Evolutionary conservation across 78 protist genomes (phyloP).

Genomic region (Dictyostelium capitatum): DNA sequence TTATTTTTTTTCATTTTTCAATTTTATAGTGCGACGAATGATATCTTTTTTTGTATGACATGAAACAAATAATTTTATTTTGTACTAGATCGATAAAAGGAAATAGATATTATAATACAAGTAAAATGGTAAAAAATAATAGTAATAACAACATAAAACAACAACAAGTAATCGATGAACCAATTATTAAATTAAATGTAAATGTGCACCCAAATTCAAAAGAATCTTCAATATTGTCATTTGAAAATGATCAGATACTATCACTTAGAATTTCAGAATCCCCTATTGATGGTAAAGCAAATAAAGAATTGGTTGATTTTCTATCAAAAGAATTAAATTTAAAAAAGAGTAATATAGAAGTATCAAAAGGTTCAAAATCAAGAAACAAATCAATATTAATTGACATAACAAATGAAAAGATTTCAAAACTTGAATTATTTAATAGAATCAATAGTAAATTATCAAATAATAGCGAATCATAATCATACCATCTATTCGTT

Average conservation of each 20-base stretch:
- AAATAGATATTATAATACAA: not conserved
- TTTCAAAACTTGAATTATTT: conserved; percentile 1
- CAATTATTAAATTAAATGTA: conserved; percentile 16
- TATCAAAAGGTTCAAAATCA: conserved; percentile 48
- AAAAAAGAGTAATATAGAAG: conserved; percentile 30
- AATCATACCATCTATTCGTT: too few species aligned
- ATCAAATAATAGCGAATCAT: not conserved
- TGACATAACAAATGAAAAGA: conserved; percentile 16
- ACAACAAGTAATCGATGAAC: not conserved
- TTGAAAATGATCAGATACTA: conserved; percentile 8
- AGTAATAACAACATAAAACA: not conserved
- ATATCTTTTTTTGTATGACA: too few species aligned
- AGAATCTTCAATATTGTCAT: conserved; percentile 26
- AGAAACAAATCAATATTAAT: conserved; percentile 32
- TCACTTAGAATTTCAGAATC: conserved; percentile 40
- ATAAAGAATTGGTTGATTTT: conserved; percentile 43
- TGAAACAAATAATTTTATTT: too few species aligned
- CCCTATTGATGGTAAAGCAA: conserved; percentile 67
- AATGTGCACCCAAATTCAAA: conserved; percentile 70
- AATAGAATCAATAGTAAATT: conserved; percentile 14
- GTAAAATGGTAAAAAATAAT: not conserved
- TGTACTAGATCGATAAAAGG: too few species aligned
- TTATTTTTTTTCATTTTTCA: not conserved
- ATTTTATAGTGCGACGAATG: not conserved
- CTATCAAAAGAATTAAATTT: conserved; percentile 43